A percentile compares a stretch with the other conserved stretches of the same genome.
These are phyloP conservation scores for Austroboletus olivaceoglutinosus DNA, from an alignment of 1,284 basidiomycete genomes.

Conservation along the genomic window DNA sequence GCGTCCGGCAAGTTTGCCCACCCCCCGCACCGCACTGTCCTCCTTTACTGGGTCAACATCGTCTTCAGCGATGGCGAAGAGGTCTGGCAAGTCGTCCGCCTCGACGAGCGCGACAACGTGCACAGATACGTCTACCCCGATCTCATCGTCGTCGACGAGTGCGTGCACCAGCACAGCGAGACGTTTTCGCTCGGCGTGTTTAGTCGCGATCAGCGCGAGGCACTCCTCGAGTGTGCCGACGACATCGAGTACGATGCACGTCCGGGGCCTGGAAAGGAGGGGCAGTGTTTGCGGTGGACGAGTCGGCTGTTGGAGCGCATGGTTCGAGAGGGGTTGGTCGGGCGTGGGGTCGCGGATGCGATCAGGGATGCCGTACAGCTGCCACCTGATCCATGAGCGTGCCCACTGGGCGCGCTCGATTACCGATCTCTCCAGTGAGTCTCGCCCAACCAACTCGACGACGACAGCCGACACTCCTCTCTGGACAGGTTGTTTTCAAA, in stretches of 20 bases:
- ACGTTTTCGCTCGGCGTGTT: slow-evolving; percentile 20
- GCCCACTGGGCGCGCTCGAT: background rate
- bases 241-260: slow-evolving; percentile 20
- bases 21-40: slow-evolving; percentile 6
- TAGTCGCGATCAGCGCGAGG: slow-evolving; percentile 26
- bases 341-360: slow-evolving; percentile 8
- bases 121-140: slow-evolving; percentile 29
- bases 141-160: slow-evolving; percentile 25
- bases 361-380: slow-evolving; percentile 15
- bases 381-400: background rate
- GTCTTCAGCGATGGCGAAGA: slow-evolving; percentile 24
- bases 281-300: slow-evolving; percentile 19
- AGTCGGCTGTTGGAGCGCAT: slow-evolving; percentile 18
- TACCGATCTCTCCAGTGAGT: slow-evolving; percentile 7
- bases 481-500: background rate
- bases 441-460: background rate
- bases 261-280: slow-evolving; percentile 3
- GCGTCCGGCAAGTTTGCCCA: slow-evolving; percentile 9
- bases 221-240: slow-evolving; percentile 26
- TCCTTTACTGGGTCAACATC: slow-evolving; percentile 29
- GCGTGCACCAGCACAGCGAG: slow-evolving; percentile 4
- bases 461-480: background rate
- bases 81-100: slow-evolving; percentile 30
- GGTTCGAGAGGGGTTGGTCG: slow-evolving; percentile 12
- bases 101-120: slow-evolving; percentile 5